Evolutionary conservation across 2,329 filamentous ascomycete species (phyloP), one percentile per base, ranked within the genome.

Genomic region (Phoma sp.): DNA sequence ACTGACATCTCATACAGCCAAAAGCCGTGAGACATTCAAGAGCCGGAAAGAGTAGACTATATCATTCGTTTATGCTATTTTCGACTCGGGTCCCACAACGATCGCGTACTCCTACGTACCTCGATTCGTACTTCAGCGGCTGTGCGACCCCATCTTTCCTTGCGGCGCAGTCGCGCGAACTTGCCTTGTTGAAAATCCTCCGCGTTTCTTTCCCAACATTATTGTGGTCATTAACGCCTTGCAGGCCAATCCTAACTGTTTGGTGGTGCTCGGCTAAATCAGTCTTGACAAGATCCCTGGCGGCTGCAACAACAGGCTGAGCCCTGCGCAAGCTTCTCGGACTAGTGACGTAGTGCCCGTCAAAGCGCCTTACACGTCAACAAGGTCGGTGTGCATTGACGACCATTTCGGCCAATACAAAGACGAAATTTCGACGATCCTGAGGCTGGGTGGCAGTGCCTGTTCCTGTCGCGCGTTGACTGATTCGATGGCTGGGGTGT

Each of bases 321-420:
- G 51, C 57, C 61, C 61, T 64, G 61, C 57, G 52, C 52, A 53
- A 59, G 52, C 52, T 30, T 47, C 39, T 33, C 26, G 42, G 32
- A 42, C 50, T 53, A 53, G 50, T 51, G 55, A 53, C 52, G 52
- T 55, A 55, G 52, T 45, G 39, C 40, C 33, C 36, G 46, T 55
- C 46, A 46, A 46, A 49, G 52, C 46, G 45, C 42, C 45, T 32
- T 50, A 53, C 64, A 66, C 64, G 64, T 66, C 60, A 59, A 66
- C 57, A 46, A 53, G 52, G 58, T 56, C 59, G 47, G 52, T 60
- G 59, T 54, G 57, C 42, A 38, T 47, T 47, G 33, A 53, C 33
- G 40, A 38, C 52, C 49, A 17, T 45, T 21, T 42, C 32, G 32
- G 37, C 51, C 51, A 53, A 53, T 53, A 53, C 51, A 57, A 46